A percentile compares a stretch with the other conserved stretches of the same genome.
These are phyloP conservation scores for Fusarium sp. DNA, from an alignment of 2,329 filamentous ascomycete species.

Conservation along the genomic window DNA sequence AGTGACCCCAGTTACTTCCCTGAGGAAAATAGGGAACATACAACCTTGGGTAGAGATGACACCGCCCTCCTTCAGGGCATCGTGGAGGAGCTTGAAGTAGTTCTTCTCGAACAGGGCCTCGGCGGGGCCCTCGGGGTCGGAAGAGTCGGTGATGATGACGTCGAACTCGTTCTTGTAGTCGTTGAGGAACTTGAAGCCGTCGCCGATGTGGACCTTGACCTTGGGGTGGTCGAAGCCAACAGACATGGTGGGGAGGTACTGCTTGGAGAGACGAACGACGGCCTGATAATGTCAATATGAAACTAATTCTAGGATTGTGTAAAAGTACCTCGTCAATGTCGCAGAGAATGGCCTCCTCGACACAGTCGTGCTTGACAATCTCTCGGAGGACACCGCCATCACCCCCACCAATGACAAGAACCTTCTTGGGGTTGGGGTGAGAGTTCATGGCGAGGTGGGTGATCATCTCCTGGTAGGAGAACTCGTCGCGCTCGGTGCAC, in stretches of 20 bases:
- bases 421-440: slow-evolving; percentile 97
- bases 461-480: slow-evolving; percentile 99
- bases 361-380: slow-evolving; percentile 97
- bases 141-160: slow-evolving; percentile 99
- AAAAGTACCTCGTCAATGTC: slow-evolving; percentile 87
- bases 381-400: slow-evolving; percentile 98
- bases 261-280: slow-evolving; percentile 97
- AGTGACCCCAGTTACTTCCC: slow-evolving; percentile 52
- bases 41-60: slow-evolving; percentile 99
- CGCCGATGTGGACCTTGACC: slow-evolving; percentile 90
- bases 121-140: slow-evolving; percentile 95
- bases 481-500: slow-evolving; percentile 98
- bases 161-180: slow-evolving; percentile 98
- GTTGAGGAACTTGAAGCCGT: slow-evolving; percentile 98
- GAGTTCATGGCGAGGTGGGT: slow-evolving; percentile 98
- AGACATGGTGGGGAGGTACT: slow-evolving; percentile 95
- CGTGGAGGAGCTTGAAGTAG: slow-evolving; percentile 94
- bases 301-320: neutral
- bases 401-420: slow-evolving; percentile 96
- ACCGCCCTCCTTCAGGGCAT: slow-evolving; percentile 91
- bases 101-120: slow-evolving; percentile 98
- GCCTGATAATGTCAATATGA: slow-evolving; percentile 69
- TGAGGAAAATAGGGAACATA: slow-evolving; percentile 79
- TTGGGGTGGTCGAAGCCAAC: slow-evolving; percentile 94
- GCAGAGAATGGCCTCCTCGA: slow-evolving; percentile 96